These are phyloP conservation scores for Trametopsis cervina DNA, from an alignment of 768 basidiomycete species.

Conservation along the genomic window DNA sequence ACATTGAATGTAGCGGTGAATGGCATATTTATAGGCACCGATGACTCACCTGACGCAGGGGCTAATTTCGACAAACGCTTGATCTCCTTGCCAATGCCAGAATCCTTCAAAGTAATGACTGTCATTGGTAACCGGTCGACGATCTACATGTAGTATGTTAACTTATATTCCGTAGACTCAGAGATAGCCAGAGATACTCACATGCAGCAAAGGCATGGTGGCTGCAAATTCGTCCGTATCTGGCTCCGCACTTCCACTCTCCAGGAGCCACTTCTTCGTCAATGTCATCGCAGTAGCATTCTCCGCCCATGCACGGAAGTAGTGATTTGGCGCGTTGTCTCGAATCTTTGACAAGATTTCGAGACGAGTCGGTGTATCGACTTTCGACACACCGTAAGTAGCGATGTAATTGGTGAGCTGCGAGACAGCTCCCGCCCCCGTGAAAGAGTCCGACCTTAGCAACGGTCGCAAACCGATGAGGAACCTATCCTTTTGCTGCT, in stretches of 20 bases:
- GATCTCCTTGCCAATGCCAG: constrained; percentile 49
- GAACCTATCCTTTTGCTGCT: constrained; percentile 52
- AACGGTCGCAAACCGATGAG: constrained; percentile 45
- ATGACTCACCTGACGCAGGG: constrained; percentile 70
- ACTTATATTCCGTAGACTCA: background rate
- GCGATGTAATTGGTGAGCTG: constrained; percentile 52
- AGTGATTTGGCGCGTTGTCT: constrained; percentile 80
- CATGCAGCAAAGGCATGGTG: constrained; percentile 82
- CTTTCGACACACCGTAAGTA: constrained; percentile 55
- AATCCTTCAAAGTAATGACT: constrained; percentile 56
- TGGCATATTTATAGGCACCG: background rate
- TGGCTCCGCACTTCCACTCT: constrained; percentile 47
- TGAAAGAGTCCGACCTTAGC: constrained; percentile 52
- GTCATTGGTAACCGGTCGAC: constrained; percentile 79
- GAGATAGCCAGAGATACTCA: constrained; percentile 37
- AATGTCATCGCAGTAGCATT: constrained; percentile 70
- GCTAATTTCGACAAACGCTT: constrained; percentile 65
- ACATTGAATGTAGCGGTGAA: background rate
- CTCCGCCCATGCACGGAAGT: constrained; percentile 82
- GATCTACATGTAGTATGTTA: constrained; percentile 42
- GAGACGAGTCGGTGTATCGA: constrained; percentile 56
- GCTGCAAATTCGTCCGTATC: constrained; percentile 50
- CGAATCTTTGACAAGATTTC: constrained; percentile 78
- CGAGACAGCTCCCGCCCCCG: constrained; percentile 61
- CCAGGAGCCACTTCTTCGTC: constrained; percentile 77